A percentile compares a stretch with the other conserved stretches of the same genome.
Evolutionary conservation across 495 filamentous ascomycete genomes (phyloP).

Genomic region (Hypoxylon cercidicola): DNA sequence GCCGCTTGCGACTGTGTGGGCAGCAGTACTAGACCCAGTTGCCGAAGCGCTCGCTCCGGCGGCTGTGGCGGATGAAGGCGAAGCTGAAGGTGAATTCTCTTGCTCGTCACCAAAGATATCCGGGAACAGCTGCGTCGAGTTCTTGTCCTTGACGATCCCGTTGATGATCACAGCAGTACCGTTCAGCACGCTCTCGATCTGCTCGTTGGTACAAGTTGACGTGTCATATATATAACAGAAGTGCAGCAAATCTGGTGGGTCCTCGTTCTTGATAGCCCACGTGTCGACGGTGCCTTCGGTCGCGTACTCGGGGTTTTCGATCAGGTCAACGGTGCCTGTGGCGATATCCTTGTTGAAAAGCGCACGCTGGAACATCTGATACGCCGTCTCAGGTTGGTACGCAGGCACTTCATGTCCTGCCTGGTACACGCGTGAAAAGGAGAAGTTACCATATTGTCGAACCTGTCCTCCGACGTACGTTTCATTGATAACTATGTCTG

Average conservation of each 20-base stretch:
- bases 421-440: conserved; percentile 75
- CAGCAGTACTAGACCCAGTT: conserved; percentile 19
- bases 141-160: conserved; percentile 62
- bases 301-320: conserved; percentile 56
- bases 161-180: conserved; percentile 56
- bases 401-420: conserved; percentile 78
- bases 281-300: conserved; percentile 63
- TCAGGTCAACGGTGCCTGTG: conserved; percentile 65
- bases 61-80: conserved; percentile 41
- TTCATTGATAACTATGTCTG: conserved; percentile 56
- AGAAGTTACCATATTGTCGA: conserved; percentile 73
- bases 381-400: conserved; percentile 72
- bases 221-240: conserved; percentile 70
- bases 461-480: conserved; percentile 70
- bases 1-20: conserved; percentile 1
- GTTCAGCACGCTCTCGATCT: conserved; percentile 57
- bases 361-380: conserved; percentile 69
- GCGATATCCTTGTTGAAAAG: conserved; percentile 68
- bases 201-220: conserved; percentile 62
- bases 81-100: conserved; percentile 47
- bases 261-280: conserved; percentile 60
- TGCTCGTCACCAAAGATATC: conserved; percentile 54
- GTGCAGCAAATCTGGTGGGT: conserved; percentile 53
- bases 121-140: conserved; percentile 50
- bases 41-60: conserved; percentile 38